These are phyloP conservation scores for Lomentospora prolificans DNA, from an alignment of 2,329 filamentous ascomycete genomes.

Conservation along the genomic window DNA sequence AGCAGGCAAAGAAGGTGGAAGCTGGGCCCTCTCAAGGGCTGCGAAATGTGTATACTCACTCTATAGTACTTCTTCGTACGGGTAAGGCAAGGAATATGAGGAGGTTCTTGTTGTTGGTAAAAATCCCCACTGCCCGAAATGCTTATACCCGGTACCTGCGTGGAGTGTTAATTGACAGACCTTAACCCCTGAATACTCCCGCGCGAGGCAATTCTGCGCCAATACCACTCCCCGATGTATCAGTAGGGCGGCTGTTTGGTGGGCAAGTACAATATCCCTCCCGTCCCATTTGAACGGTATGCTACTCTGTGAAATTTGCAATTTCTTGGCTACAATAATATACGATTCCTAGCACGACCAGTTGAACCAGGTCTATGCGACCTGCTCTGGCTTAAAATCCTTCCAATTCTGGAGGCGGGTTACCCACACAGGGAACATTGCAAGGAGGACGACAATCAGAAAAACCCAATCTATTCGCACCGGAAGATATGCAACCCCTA, in stretches of 20 bases:
- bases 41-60: no score
- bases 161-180: no score
- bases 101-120: not conserved
- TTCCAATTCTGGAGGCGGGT: no score
- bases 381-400: not conserved
- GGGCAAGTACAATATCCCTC: not conserved
- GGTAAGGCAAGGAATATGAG: not conserved
- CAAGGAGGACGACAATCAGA: not conserved
- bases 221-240: not conserved
- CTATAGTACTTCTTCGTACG: not conserved
- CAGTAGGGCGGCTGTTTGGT: not conserved
- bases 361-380: not conserved
- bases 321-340: not conserved
- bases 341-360: not conserved
- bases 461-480: no score
- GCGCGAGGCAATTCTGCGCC: not conserved
- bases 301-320: not conserved
- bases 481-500: no score
- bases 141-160: not conserved
- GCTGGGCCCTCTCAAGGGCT: no score
- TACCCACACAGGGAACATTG: no score
- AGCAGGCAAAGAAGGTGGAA: no score
- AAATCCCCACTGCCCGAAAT: not conserved
- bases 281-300: no score
- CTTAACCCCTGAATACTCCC: not conserved